Evolutionary conservation across 2,329 filamentous ascomycete species (phyloP), one percentile per base, ranked within the genome.

Genomic region (Diaporthe australafricana): DNA sequence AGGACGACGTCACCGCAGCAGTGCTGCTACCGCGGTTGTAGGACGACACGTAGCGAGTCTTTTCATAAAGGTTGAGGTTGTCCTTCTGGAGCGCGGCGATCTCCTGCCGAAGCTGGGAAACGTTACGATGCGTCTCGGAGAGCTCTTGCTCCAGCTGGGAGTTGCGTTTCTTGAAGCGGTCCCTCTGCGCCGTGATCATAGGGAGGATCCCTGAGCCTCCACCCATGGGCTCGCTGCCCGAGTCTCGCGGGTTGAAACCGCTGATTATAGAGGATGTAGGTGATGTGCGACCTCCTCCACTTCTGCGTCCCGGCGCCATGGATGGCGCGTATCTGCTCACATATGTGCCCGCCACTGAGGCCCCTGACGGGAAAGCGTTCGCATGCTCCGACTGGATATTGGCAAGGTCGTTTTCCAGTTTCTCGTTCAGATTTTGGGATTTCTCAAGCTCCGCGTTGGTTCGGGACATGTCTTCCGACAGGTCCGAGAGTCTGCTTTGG

Each of bases 231-330:
- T 94, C 93, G 20, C 87, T 84, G 48, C 86, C 83, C 11, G 82
- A 60, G 83, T 85, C 85, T 53, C 90, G 88, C 27, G 93, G 91
- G 78, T 97, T 94, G 79, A 98, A 95, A n/a, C 96, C 96, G 73
- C 95, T 98, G 77, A 99, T 98, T 77, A 99, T 98, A 25, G 96
- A 98, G 5, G 96, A 98, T 1, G 96, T 98, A 0, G 96, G 97
- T 3, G 96, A 98, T 20, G 93, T 89, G 63, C 87, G 86, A 50
- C 92, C 89, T 38, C 67, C 67, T 27, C 70, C 70, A 17, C 93
- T 90, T 77, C 91, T 90, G 62, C 93, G 89, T 22, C 89, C 87
- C 1, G 87, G 86, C 48, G 86, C 86, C 16, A 86, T 82, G 2
- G 88, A 86, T 2, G 93, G 91, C 2, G 93, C 92, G 78, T 95